Evolutionary conservation across 306 rosid genomes (phyloP), one percentile per base, ranked within the genome.

Genomic region (Fragaria iinumae): DNA sequence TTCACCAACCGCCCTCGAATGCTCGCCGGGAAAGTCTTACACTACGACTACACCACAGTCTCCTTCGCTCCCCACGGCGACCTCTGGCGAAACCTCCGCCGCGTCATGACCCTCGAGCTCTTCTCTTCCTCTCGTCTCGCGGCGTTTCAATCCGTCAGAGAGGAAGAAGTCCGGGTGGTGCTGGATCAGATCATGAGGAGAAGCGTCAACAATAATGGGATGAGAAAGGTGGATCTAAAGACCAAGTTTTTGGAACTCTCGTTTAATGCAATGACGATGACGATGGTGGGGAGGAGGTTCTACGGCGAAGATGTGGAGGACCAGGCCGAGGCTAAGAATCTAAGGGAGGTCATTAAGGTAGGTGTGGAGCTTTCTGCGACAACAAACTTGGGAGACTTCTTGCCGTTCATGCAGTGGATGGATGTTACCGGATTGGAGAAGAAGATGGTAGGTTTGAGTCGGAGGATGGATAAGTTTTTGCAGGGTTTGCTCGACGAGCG

Each of bases 201-300:
- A 36, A 16, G 44, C 21, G 2, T 43, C 44, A 16, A 34, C 23
- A 11, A 17, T 12, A 32, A 20, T 34, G 69, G 69, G 23, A 64
- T 64, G 45, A 64, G 69, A 36, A 34, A 9, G 8, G 71, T 39
- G 2, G 71, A 67, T 20, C 71, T 67, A 11, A 39, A 20, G 49
- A 38, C 29, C 29, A 67, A 39, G 71, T 39, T 67, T 23, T 38
- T 18, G 48, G 49, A 67, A 20, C 71, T 67, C 29, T 63, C 56
- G 18, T 73, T 87, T n/a, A 82, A 84, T 17, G 77, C 80, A 2
- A 81, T 77, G n/a, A 64, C 84, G 84, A 81, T 84, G 69, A 76
- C 77, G 83, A 66, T 87, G 34, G 85, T 76, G 1, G 88, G 90
- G 62, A 87, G 74, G 65, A 50, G 88, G 68, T 84, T 79, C 45